Conservation (phyloP, 2,329 filamentous ascomycete genomes). For the Emmonsia crescens region DNA sequence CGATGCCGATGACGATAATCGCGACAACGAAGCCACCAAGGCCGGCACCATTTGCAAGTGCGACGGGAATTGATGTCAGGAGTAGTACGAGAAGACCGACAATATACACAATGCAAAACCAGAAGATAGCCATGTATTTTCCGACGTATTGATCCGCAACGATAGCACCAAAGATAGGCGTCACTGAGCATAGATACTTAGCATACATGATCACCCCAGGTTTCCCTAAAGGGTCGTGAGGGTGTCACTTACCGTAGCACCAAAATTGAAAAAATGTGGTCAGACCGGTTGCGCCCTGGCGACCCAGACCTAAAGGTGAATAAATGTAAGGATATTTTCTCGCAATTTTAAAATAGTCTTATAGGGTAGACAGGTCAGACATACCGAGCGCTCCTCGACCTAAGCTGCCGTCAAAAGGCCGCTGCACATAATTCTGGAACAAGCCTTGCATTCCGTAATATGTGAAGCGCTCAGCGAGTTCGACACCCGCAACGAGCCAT, state of each 20-base stretch:
- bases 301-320: constrained; percentile 21
- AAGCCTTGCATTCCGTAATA: constrained; percentile 46
- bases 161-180: constrained; percentile 49
- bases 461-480: constrained; percentile 49
- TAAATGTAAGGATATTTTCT: constrained; percentile 1
- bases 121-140: constrained; percentile 49
- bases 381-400: constrained; percentile 34
- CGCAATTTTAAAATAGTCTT: background rate
- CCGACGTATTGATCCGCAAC: constrained; percentile 51
- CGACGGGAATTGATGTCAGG: constrained; percentile 42
- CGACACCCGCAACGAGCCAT: constrained; percentile 47
- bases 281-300: constrained; percentile 38
- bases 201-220: background rate
- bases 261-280: constrained; percentile 47
- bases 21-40: constrained; percentile 47
- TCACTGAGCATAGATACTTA: constrained; percentile 24
- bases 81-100: constrained; percentile 45
- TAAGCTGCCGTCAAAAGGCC: constrained; percentile 28
- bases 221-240: background rate
- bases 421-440: constrained; percentile 47
- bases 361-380: background rate
- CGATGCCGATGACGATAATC: constrained; percentile 53
- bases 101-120: constrained; percentile 49
- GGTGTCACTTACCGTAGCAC: constrained; percentile 34
- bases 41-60: constrained; percentile 41